Conservation (phyloP, 768 basidiomycete genomes). For the Lentinus tigrinus region DNA sequence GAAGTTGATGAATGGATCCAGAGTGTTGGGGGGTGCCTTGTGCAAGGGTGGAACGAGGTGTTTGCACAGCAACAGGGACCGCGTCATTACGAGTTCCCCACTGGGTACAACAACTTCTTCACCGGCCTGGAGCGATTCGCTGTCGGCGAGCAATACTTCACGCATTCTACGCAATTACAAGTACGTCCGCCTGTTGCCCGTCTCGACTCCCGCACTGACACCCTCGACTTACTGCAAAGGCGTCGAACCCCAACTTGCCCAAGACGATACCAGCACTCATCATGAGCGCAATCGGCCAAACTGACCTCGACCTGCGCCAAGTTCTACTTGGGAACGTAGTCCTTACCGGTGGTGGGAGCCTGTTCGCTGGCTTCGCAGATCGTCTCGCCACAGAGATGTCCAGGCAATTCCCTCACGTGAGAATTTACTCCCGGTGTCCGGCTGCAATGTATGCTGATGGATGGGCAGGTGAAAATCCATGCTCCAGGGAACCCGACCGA, state of each 20-base stretch:
- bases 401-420: constrained; percentile 75
- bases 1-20: constrained; percentile 97
- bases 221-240: constrained; percentile 25
- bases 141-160: constrained; percentile 89
- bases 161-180: constrained; percentile 47
- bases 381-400: constrained; percentile 75
- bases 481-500: constrained; percentile 90
- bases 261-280: constrained; percentile 78
- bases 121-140: constrained; percentile 70
- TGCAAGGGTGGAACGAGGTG: constrained; percentile 90
- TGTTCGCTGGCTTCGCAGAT: constrained; percentile 84
- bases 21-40: constrained; percentile 80
- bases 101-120: constrained; percentile 85
- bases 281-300: constrained; percentile 72
- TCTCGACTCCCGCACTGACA: not conserved
- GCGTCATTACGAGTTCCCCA: constrained; percentile 91
- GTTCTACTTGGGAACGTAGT: constrained; percentile 92
- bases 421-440: constrained; percentile 28
- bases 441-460: not conserved
- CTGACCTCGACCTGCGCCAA: constrained; percentile 90
- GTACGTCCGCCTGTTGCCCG: constrained; percentile 16
- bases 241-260: constrained; percentile 64
- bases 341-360: constrained; percentile 90
- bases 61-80: constrained; percentile 56
- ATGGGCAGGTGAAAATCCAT: constrained; percentile 79